Percentiles rank a stretch among this genome's conserved stretches.
Conservation (phyloP, 805 yeast species). For the Candida khao-thaluensis region DNA sequence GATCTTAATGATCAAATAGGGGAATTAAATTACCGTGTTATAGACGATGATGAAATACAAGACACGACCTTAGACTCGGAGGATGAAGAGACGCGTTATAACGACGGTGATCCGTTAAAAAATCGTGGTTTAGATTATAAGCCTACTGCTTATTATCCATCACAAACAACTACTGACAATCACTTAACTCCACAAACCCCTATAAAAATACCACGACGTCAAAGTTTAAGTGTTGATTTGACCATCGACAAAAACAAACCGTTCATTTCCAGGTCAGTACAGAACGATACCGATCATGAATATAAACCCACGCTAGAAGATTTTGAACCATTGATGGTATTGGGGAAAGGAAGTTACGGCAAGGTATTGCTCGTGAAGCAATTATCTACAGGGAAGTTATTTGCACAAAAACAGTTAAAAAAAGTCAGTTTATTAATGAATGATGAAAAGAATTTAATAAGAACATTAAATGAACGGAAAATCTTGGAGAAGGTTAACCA, state of each 20-base stretch:
- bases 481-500: slow-evolving; percentile 43
- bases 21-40: slow-evolving; percentile 12
- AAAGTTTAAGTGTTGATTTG: slow-evolving; percentile 16
- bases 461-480: slow-evolving; percentile 42
- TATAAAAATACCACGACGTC: slow-evolving; percentile 9
- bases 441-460: slow-evolving; percentile 25
- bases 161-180: not conserved
- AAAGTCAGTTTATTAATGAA: slow-evolving; percentile 37
- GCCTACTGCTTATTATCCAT: slow-evolving; percentile 1
- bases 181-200: not conserved
- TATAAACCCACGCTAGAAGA: slow-evolving; percentile 26
- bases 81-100: not conserved
- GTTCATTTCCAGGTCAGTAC: slow-evolving; percentile 15
- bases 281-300: slow-evolving; percentile 3
- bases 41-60: slow-evolving; percentile 2
- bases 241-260: slow-evolving; percentile 13
- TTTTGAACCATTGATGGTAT: slow-evolving; percentile 42
- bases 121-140: not conserved
- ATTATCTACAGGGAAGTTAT: slow-evolving; percentile 34
- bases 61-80: not conserved
- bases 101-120: not conserved
- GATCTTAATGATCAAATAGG: slow-evolving; percentile 14
- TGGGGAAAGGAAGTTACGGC: slow-evolving; percentile 46
- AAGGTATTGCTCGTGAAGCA: slow-evolving; percentile 43
- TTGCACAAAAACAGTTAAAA: slow-evolving; percentile 45